Evolutionary conservation across 2,329 filamentous ascomycete genomes (phyloP), one percentile per base, ranked within the genome.

Genomic region (Ceratocystis cubensis): DNA sequence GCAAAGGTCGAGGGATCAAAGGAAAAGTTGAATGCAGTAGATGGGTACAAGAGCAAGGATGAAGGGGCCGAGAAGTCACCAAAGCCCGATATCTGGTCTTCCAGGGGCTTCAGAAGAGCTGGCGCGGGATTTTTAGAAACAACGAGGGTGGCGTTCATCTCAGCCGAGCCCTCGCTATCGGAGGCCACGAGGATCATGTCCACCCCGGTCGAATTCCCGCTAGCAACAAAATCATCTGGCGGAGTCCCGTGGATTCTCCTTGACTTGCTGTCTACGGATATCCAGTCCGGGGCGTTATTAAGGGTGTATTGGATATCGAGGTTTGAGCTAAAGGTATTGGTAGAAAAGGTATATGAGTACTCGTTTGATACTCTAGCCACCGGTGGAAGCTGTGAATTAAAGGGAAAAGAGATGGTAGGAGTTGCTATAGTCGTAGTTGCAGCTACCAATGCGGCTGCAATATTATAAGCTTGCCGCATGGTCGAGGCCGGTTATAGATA

Each of bases 371-470:
- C 79, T 70, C 88, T 82, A 22, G 89, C 91, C 65, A 92, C 87
- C 2, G 88, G 87, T 41, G 91, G 91, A 0, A 95, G 81, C 74
- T 96, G 91, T 1, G 89, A 86, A 75, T 94, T 95, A 74, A 96
- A 80, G 0, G 91, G 91, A 71, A 92, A 93, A 61, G 79, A 76
- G 61, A 80, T 72, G 28, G 74, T 71, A 10, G 82, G 82, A 20
- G 74, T 72, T 64, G 76, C 74, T 46, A 67, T 70, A n/a, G 73
- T 74, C 44, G 75, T 70, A 33, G 69, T 70, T 50, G 73, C 48
- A 66, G 77, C 68, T 5, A 28, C 44, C 45, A 65, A 44, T 71
- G 68, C 61, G 76, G 69, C 68, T 71, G 64, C 68, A 70, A 67
- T 71, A 72, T 64, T 69, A 69, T 66, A 66, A 70, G 10, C 20